phyloP scores from a whole-genome alignment of 2,329 filamentous ascomycete species.

The Sarocladium strictum region DNA sequence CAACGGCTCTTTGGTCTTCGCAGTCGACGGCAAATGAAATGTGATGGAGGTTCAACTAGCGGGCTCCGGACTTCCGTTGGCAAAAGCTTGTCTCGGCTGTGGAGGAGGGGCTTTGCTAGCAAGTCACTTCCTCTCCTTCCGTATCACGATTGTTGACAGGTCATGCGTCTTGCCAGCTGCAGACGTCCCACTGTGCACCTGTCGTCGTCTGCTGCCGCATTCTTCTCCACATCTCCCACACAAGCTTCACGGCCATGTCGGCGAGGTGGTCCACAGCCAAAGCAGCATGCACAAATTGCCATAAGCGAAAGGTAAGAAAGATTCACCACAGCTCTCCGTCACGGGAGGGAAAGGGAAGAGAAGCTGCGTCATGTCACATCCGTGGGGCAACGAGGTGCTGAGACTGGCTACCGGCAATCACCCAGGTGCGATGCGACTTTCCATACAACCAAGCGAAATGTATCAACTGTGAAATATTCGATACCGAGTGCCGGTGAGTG shows the following conservation, averaged over 20 bases:
- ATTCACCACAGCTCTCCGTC: neutral
- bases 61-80: too few species aligned
- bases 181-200: neutral
- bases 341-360: too few species aligned
- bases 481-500: neutral
- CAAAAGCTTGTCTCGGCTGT: too few species aligned
- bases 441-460: neutral
- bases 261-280: neutral
- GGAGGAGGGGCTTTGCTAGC: too few species aligned
- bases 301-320: neutral
- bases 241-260: neutral
- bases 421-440: neutral
- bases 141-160: too few species aligned
- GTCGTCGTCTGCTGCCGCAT: neutral
- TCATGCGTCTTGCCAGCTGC: neutral
- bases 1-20: too few species aligned
- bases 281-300: neutral
- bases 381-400: neutral
- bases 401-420: neutral
- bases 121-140: too few species aligned
- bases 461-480: neutral
- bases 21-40: too few species aligned
- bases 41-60: too few species aligned
- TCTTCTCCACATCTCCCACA: neutral
- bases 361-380: neutral